These are phyloP conservation scores for Ceraceosorus guamensis DNA, from an alignment of 1,284 basidiomycete genomes.

Conservation along the genomic window DNA sequence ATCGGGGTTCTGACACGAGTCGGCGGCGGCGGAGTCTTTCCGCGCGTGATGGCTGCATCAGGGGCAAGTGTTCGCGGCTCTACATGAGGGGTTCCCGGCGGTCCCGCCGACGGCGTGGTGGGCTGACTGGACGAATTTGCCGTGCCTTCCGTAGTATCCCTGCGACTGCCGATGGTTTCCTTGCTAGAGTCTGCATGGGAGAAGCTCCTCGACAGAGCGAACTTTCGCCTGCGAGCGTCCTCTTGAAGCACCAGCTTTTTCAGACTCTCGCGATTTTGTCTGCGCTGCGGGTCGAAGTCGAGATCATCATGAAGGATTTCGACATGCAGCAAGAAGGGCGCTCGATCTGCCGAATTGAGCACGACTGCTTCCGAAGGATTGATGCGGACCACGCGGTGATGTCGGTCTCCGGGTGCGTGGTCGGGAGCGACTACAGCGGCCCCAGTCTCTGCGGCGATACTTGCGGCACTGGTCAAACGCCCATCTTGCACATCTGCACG, in stretches of 20 bases:
- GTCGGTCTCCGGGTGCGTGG: constrained; percentile 50
- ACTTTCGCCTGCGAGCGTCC: constrained; percentile 49
- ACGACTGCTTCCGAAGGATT: constrained; percentile 97
- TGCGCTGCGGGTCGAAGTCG: constrained; percentile 79
- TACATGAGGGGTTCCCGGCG: neutral
- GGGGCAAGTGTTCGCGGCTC: neutral
- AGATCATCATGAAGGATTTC: constrained; percentile 87
- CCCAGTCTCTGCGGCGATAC: neutral
- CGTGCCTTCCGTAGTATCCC: neutral
- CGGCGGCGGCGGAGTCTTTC: too few species aligned
- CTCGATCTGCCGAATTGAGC: constrained; percentile 92
- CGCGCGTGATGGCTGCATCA: neutral
- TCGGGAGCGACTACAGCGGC: neutral
- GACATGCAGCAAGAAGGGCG: constrained; percentile 85
- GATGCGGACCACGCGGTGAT: constrained; percentile 93
- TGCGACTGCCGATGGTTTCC: neutral
- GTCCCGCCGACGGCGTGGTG: neutral
- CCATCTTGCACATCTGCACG: constrained; percentile 15
- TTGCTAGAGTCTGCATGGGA: neutral
- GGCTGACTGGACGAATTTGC: neutral
- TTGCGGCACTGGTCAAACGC: constrained; percentile 6
- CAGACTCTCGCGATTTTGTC: constrained; percentile 72
- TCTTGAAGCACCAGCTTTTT: constrained; percentile 76
- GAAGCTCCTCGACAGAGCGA: constrained; percentile 5
- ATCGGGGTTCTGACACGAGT: neutral